Evolutionary conservation across 768 basidiomycete species (phyloP).

Genomic region (Naganishia antarctica): DNA sequence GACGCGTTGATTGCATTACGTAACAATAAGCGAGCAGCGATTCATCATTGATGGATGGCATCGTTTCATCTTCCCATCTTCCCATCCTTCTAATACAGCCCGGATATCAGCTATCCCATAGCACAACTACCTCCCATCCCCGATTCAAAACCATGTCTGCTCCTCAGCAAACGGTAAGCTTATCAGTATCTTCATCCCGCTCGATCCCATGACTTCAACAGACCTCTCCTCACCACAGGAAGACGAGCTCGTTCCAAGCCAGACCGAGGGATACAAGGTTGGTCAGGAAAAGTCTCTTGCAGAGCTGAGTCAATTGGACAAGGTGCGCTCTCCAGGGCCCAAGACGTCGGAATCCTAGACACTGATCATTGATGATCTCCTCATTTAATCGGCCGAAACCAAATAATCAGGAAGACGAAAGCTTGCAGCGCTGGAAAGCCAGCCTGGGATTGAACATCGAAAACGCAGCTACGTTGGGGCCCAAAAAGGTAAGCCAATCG

Average conservation of each 20-base stretch:
- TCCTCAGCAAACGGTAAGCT: background rate
- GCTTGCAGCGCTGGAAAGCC: conserved; percentile 91
- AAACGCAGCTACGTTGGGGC: conserved; percentile 53
- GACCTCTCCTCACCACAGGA: background rate
- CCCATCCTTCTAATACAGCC: too few relatives aligned
- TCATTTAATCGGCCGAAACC: too few relatives aligned
- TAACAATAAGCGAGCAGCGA: too few relatives aligned
- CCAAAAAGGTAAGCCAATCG: conserved; percentile 56
- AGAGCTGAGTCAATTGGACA: conserved; percentile 79
- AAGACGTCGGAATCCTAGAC: too few relatives aligned
- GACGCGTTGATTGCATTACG: too few relatives aligned
- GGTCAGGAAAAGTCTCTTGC: conserved; percentile 58
- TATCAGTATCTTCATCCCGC: background rate
- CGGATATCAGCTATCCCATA: too few relatives aligned
- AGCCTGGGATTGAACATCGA: conserved; percentile 68
- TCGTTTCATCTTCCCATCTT: too few relatives aligned
- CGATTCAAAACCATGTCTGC: background rate
- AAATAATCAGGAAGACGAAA: conserved; percentile 63
- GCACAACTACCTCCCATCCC: background rate
- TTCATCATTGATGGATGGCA: too few relatives aligned
- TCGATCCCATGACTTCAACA: background rate
- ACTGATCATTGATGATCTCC: too few relatives aligned
- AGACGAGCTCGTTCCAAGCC: conserved; percentile 23
- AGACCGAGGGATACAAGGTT: conserved; percentile 50
- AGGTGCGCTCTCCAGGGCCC: too few relatives aligned